phyloP scores from a whole-genome alignment of 2,329 filamentous ascomycete species.

The Fusarium staphyleae region DNA sequence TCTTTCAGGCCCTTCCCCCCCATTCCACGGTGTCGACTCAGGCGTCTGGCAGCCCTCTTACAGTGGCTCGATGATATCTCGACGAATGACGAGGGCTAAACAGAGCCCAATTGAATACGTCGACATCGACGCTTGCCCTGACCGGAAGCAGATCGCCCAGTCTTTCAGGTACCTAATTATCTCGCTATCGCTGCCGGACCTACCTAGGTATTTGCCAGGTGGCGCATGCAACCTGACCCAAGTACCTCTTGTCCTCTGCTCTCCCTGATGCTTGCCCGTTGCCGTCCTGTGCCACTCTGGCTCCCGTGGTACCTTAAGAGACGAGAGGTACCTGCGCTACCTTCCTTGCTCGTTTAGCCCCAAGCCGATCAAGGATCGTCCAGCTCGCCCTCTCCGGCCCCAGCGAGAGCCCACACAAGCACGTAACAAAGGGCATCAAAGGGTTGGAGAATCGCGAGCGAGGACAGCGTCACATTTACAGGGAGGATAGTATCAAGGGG shows the following conservation, averaged over 20 bases:
- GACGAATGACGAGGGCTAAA: conserved; percentile 4
- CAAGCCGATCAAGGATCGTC: conserved; percentile 32
- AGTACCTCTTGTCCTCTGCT: conserved; percentile 20
- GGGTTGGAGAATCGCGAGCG: conserved; percentile 29
- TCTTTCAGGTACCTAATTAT: conserved; percentile 10
- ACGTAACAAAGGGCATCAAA: conserved; percentile 33
- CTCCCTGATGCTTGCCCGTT: conserved; percentile 9
- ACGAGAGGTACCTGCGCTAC: conserved; percentile 10
- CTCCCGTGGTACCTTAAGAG: conserved; percentile 17
- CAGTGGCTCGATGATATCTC: conserved; percentile 28
- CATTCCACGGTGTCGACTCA: conserved; percentile 13
- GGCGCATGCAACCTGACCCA: conserved; percentile 31
- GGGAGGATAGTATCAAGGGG: conserved; percentile 13
- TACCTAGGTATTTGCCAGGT: conserved; percentile 26
- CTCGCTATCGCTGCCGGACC: neutral
- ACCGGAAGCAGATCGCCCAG: conserved; percentile 38
- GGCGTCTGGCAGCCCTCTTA: conserved; percentile 32
- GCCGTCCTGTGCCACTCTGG: conserved; percentile 29
- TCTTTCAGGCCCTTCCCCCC: conserved; percentile 13
- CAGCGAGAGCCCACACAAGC: conserved; percentile 37
- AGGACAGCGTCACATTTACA: conserved; percentile 27
- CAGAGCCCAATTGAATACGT: conserved; percentile 33
- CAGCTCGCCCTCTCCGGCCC: conserved; percentile 32
- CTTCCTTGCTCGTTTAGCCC: conserved; percentile 34
- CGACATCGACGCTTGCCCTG: conserved; percentile 33